Conservation (phyloP, 306 rosid genomes). For the Castanopsis chinensis region DNA sequence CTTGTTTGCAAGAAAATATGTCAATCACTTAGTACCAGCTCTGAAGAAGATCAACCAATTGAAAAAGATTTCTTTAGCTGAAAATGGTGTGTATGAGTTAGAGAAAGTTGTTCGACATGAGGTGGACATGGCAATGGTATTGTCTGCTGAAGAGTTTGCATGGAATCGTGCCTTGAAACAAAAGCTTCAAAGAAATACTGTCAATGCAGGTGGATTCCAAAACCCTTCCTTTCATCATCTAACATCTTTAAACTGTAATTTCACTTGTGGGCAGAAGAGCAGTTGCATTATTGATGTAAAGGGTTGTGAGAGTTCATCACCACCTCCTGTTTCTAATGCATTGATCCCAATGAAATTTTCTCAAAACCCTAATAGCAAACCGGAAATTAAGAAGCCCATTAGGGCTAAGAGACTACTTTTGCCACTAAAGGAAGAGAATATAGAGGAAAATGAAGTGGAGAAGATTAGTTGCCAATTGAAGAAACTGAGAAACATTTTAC, state of each 20-base stretch:
- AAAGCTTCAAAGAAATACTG: slow-evolving; percentile 36
- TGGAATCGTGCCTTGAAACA: slow-evolving; percentile 59
- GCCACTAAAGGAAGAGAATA: not conserved
- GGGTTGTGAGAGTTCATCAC: slow-evolving; percentile 1
- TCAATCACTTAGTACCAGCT: slow-evolving; percentile 49
- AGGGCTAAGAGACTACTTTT: not conserved
- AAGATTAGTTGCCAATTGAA: slow-evolving; percentile 16
- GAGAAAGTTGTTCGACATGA: slow-evolving; percentile 42
- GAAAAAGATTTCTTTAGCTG: slow-evolving; percentile 10
- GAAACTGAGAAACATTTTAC: slow-evolving; percentile 42
- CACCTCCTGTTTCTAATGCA: slow-evolving; percentile 10
- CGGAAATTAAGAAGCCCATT: not conserved
- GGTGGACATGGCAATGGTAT: slow-evolving; percentile 74
- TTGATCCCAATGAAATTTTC: slow-evolving; percentile 4
- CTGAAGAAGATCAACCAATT: slow-evolving; percentile 35
- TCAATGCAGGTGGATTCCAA: slow-evolving; percentile 8
- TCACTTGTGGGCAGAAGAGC: not conserved
- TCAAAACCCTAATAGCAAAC: slow-evolving; percentile 18
- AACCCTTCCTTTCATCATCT: not conserved
- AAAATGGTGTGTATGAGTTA: slow-evolving; percentile 8
- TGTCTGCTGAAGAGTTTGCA: slow-evolving; percentile 52
- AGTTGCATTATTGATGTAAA: not conserved
- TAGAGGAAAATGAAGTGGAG: slow-evolving; percentile 30
- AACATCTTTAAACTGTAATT: not conserved
- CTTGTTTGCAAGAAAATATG: slow-evolving; percentile 48